Base-by-base conservation (phyloP, 208 protist species). In the Trypanosoma lewisi region DNA sequence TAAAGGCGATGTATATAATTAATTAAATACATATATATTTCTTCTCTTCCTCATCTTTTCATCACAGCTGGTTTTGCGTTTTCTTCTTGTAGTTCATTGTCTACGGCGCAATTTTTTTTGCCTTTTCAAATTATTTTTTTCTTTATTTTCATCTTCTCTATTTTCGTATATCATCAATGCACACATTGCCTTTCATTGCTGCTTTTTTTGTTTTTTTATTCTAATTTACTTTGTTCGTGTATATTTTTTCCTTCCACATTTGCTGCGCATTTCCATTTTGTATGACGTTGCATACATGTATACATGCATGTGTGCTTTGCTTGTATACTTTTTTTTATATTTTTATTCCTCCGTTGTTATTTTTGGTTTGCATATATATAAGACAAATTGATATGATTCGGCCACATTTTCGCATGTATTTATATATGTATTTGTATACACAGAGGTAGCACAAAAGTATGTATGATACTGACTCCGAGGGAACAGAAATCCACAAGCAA, bases 251-350 rank as follows among this genome's bases (percentile, higher is more conserved):
- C 42, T 16, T 47, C 27, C 45, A n/a, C n/a, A n/a, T n/a, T n/a
- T n/a, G n/a, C n/a, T n/a, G n/a, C n/a, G n/a, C n/a, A n/a, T n/a
- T n/a, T n/a, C n/a, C n/a, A n/a, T 36, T 23, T 42, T 57, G 36
- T 63, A 69, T 34, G 31, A 12, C 23, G 23, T 39, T 55, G 17
- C n/a, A 33, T 58, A 17, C 12, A 58, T 41, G 45, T 45, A 33
- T 58, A 58, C 45, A 58, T 58, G 65, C 37, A 66, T 37, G 45
- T 36, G 39, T 48, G 4, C 44, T 64, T 51, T 54, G 2, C 2
- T 47, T 60, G 33, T 60, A 36, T 44, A 21, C 8, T 59, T 61
- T 19, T 19, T 36, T 19, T 9, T 61, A n/a, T 50, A 9, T 19
- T 61, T 25, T 61, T 16, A 5, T 55, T 25, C 0, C 30, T 70